These are phyloP conservation scores for Periconia sp. DNA, from an alignment of 2,329 filamentous ascomycete species.

Conservation along the genomic window DNA sequence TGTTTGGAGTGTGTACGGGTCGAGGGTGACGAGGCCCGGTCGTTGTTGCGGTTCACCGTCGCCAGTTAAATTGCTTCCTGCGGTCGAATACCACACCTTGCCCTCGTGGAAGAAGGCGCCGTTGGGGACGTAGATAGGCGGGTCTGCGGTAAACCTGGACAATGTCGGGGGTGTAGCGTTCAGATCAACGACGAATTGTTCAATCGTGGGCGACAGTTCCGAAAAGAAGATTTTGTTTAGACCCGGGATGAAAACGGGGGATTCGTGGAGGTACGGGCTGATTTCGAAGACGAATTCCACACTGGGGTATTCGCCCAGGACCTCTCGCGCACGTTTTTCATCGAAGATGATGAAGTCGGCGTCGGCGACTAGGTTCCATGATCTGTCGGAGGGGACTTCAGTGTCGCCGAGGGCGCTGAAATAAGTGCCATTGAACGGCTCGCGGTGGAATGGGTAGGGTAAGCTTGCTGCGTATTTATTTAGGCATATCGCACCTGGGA, in stretches of 20 bases:
- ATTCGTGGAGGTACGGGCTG: slow-evolving; percentile 7
- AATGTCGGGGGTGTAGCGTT: not conserved
- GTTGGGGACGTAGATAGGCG: not conserved
- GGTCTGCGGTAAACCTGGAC: not conserved
- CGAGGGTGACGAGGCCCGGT: not conserved
- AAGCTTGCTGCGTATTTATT: not conserved
- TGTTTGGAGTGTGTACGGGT: not conserved
- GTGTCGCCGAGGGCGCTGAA: not conserved
- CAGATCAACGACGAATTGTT: not conserved
- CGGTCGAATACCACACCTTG: not conserved
- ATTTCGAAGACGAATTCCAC: slow-evolving; percentile 17
- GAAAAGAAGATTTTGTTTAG: slow-evolving; percentile 8
- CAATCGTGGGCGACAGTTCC: not conserved
- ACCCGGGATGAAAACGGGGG: slow-evolving; percentile 11
- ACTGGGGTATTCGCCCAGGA: slow-evolving; percentile 19
- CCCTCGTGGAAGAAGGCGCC: not conserved
- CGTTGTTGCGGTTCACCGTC: not conserved
- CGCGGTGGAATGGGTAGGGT: not conserved
- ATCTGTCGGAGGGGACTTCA: slow-evolving; percentile 11
- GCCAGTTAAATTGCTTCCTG: not conserved
- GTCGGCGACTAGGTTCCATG: slow-evolving; percentile 20
- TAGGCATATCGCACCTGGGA: not conserved
- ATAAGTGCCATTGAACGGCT: not conserved
- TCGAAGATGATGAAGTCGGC: slow-evolving; percentile 31
- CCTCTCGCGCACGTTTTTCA: slow-evolving; percentile 12